Base-by-base conservation (phyloP, 164 flowering plant species). In the Umbellularia californica region DNA sequence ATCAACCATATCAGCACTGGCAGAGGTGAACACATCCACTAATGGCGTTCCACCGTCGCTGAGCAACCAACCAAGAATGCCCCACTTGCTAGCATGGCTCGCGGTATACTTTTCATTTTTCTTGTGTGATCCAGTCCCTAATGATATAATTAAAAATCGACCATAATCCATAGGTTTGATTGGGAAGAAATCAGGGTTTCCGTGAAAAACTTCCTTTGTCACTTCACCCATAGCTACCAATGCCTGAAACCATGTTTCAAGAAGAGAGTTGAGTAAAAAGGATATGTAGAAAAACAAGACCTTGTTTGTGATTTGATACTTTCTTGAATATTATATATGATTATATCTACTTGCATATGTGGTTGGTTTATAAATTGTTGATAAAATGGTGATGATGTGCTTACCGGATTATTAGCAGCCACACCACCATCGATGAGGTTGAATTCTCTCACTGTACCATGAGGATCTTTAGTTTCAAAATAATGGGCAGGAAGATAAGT, bases 341-440 rank as follows among this genome's bases (percentile, higher is more conserved):
- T 15, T 55, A 20, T 4, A 55, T 15, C n/a, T 55, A 20, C 60
- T 55, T 13, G 60, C 19, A 55, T 55, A 55, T 55, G 60, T 55
- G 0, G 11, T 3, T 13, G 47, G 60, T 55, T 55, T 55, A 15
- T 17, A 5, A 55, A 55, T 3, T 14, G 60, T 15, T 3, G 19
- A 17, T 55, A 20, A 55, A 55, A 55, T 6, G 0, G 60, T 55
- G n/a, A 55, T 55, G n/a, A 66, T 15, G 47, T 27, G 50, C 20
- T 30, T 78, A 81, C 85, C 50, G 83, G 85, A 70, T 83, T 81
- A 63, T 83, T 83, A 23, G 81, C 85, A 52, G 80, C 83, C 10
- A 83, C 68, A 25, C 81, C 81, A 15, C 85, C 85, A 72, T 83
- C 85, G 25, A 83, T 72, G n/a, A 83, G 81, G 70, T 83, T 72